These are phyloP conservation scores for Schizopora paradoxa DNA, from an alignment of 1,284 basidiomycete species.

Conservation along the genomic window DNA sequence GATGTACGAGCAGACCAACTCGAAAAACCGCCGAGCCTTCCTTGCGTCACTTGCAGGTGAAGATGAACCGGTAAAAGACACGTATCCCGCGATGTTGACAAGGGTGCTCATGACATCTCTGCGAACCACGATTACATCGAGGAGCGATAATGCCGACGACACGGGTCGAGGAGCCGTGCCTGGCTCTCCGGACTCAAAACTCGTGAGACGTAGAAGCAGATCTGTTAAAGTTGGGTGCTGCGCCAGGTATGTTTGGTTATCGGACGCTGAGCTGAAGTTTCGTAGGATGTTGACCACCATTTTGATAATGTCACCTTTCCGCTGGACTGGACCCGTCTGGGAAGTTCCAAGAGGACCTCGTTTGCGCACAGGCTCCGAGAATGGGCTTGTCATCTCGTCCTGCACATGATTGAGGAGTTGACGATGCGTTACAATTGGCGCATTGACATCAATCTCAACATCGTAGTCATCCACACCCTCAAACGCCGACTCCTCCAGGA, in stretches of 20 bases:
- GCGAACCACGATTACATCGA: conserved; percentile 69
- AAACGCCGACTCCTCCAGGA: conserved; percentile 82
- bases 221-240: conserved; percentile 61
- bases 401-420: conserved; percentile 55
- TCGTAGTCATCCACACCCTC: conserved; percentile 36
- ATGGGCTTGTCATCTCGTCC: conserved; percentile 52
- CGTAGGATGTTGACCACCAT: conserved; percentile 78
- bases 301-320: conserved; percentile 67
- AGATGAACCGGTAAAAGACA: conserved; percentile 39
- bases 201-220: conserved; percentile 63
- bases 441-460: conserved; percentile 32
- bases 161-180: conserved; percentile 39
- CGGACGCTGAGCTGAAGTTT: conserved; percentile 72
- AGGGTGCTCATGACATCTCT: conserved; percentile 77
- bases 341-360: conserved; percentile 44
- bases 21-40: conserved; percentile 45
- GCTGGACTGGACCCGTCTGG: conserved; percentile 46
- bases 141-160: conserved; percentile 56
- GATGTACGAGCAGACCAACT: conserved; percentile 72
- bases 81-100: conserved; percentile 53
- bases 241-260: conserved; percentile 70
- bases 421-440: conserved; percentile 52
- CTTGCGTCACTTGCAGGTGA: conserved; percentile 37
- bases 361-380: conserved; percentile 45
- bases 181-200: conserved; percentile 36